Base-by-base conservation (phyloP, 148 eudicot species). In the Cornus controversa region DNA sequence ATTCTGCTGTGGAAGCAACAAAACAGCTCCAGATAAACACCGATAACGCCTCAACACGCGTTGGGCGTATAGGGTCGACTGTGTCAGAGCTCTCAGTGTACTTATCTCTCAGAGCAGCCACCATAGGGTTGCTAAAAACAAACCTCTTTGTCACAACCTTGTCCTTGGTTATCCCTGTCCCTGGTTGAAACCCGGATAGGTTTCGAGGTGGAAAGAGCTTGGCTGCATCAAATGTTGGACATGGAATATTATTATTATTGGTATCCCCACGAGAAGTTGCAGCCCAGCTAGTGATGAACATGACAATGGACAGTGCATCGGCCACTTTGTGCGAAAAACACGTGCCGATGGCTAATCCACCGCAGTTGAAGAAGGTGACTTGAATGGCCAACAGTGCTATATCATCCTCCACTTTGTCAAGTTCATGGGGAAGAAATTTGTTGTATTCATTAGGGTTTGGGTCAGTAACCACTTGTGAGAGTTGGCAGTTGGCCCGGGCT, bases 211-310 rank as follows among this genome's bases (percentile, higher is more conserved):
- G 78, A 22, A 77, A 80, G 8, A 42, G 26, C 63, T 34, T 78
- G 45, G 68, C 75, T 13, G 67, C 1, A 69, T 76, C 31, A 75
- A 83, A 69, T n/a, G 10, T 70, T 6, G 50, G 47, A 0, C 6
- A 2, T 4, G n/a, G 5, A 9, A 24, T 2, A 14, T 74, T 60
- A 13, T n/a, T n/a, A n/a, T n/a, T 2, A 14, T 9, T 14, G 24
- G 8, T 54, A 3, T 34, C 36, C 9, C 31, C 72, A 0, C 54
- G 37, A 10, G 75, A 42, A 7, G 71, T 70, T 2, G 15, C 26
- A 0, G 86, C 64, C 86, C 86, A 83, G n/a, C 64, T 77, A 0
- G 77, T 80, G 0, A 83, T 1, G 26, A 80, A 83, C 80, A 80
- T 60, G 16, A 76, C 11, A 8, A 72, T 0, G 0, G 78, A 80